Conservation (phyloP, 139 green algal genomes). For the Chlorella sp. region DNA sequence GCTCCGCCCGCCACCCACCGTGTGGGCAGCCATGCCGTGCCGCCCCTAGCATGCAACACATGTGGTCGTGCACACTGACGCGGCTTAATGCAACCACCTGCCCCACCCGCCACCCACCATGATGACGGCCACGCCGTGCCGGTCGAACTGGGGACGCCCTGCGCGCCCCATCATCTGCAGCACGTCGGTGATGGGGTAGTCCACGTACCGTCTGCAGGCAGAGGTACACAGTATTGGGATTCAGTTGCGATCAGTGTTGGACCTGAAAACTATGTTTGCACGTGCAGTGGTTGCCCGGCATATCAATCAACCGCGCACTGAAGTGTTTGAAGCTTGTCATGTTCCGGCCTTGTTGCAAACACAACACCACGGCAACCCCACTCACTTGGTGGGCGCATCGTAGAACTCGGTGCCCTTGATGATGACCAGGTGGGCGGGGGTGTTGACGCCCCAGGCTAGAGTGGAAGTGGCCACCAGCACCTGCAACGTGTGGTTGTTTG, state of each 20-base stretch:
- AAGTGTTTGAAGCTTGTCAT: no score
- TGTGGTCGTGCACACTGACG: no score
- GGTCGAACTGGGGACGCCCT: conserved; percentile 94
- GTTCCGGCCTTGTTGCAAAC: no score
- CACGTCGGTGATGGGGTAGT: conserved; percentile 98
- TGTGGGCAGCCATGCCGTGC: neutral
- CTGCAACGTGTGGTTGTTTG: no score
- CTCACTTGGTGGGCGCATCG: conserved; percentile 75
- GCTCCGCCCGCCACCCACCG: neutral
- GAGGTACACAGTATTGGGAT: neutral
- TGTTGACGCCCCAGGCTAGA: conserved; percentile 96
- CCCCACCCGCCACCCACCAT: conserved; percentile 84
- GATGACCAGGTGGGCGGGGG: conserved; percentile 93
- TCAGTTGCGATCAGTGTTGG: no score
- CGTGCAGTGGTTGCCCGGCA: no score
- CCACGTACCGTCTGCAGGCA: conserved; percentile 81
- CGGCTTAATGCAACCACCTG: no score
- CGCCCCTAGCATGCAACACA: neutral
- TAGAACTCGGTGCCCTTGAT: conserved; percentile 99
- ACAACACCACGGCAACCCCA: no score
- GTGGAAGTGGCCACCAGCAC: conserved; percentile 92
- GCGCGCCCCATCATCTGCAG: conserved; percentile 95
- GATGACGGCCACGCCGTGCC: conserved; percentile 91
- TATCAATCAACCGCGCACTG: no score
- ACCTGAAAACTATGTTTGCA: no score